Percentiles rank a stretch among this genome's conserved stretches.
Evolutionary conservation across 2,329 filamentous ascomycete genomes (phyloP).

Genomic region (Cladosporium sp.): DNA sequence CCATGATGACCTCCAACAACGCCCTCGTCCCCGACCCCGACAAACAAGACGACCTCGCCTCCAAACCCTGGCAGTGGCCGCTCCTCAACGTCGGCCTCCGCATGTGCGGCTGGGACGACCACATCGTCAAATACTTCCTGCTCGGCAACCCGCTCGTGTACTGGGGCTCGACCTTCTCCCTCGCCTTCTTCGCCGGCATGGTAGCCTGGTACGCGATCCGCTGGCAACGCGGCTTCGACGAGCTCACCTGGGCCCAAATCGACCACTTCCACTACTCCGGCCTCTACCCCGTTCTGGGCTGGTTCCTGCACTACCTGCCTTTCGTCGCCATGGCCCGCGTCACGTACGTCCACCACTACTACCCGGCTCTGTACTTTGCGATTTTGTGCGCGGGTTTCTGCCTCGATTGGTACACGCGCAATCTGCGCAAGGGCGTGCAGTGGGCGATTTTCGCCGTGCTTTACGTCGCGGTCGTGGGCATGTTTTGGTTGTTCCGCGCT

Average conservation of each 20-base stretch:
- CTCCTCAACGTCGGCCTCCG: slow-evolving; percentile 90
- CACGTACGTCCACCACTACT: slow-evolving; percentile 99
- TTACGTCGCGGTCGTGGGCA: slow-evolving; percentile 68
- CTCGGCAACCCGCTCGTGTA: slow-evolving; percentile 95
- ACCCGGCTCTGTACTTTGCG: slow-evolving; percentile 95
- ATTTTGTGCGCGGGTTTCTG: slow-evolving; percentile 87
- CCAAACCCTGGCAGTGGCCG: slow-evolving; percentile 98
- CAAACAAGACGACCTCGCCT: slow-evolving; percentile 97
- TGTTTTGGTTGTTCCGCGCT: slow-evolving; percentile 87
- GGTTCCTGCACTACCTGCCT: slow-evolving; percentile 93
- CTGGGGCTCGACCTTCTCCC: slow-evolving; percentile 81
- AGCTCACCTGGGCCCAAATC: slow-evolving; percentile 73
- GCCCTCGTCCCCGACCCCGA: slow-evolving; percentile 95
- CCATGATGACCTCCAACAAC: slow-evolving; percentile 99
- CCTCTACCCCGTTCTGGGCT: slow-evolving; percentile 85
- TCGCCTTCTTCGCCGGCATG: slow-evolving; percentile 67
- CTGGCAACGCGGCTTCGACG: slow-evolving; percentile 91
- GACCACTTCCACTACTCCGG: slow-evolving; percentile 94
- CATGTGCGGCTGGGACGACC: slow-evolving; percentile 98
- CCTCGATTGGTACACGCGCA: slow-evolving; percentile 73
- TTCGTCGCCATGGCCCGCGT: slow-evolving; percentile 98
- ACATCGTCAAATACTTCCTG: slow-evolving; percentile 95
- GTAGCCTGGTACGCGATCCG: slow-evolving; percentile 81
- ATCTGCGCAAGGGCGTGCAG: slow-evolving; percentile 59
- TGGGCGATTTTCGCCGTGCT: slow-evolving; percentile 66